These are phyloP conservation scores for Pogostemon cablin DNA, from an alignment of 257 asterid genomes.

Conservation along the genomic window DNA sequence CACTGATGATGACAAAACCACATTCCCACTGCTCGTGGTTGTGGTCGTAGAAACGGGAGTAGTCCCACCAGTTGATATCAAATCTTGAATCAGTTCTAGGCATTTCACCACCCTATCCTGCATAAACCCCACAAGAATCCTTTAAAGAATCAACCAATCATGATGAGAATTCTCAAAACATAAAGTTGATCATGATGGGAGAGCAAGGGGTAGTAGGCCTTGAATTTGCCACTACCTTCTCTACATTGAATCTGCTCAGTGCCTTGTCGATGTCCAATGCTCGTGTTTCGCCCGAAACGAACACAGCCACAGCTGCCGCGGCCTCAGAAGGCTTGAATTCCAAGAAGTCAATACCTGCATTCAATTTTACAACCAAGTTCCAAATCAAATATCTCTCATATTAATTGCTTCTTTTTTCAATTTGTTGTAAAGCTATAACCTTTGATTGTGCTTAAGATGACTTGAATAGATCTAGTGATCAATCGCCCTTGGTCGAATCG, in stretches of 20 bases:
- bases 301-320: constrained; percentile 75
- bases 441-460: constrained; percentile 56
- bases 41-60: neutral
- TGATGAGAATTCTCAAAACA: neutral
- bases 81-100: constrained; percentile 55
- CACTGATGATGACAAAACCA: constrained; percentile 17
- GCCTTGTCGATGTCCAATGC: constrained; percentile 54
- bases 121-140: constrained; percentile 30
- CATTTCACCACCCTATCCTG: constrained; percentile 73
- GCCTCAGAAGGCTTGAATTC: constrained; percentile 81
- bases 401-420: too few relatives aligned
- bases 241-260: constrained; percentile 47
- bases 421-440: constrained; percentile 38
- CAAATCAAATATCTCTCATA: too few relatives aligned
- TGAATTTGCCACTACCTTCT: constrained; percentile 50
- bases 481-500: constrained; percentile 31
- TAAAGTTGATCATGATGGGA: constrained; percentile 20
- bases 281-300: constrained; percentile 48
- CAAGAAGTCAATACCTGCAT: constrained; percentile 85
- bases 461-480: constrained; percentile 51
- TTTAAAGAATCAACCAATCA: neutral
- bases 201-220: constrained; percentile 33
- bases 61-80: constrained; percentile 46
- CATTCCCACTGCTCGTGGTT: neutral
- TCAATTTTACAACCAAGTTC: constrained; percentile 42